Evolutionary conservation across 2,329 filamentous ascomycete genomes (phyloP).

Genomic region (Monosporascus sp.): DNA sequence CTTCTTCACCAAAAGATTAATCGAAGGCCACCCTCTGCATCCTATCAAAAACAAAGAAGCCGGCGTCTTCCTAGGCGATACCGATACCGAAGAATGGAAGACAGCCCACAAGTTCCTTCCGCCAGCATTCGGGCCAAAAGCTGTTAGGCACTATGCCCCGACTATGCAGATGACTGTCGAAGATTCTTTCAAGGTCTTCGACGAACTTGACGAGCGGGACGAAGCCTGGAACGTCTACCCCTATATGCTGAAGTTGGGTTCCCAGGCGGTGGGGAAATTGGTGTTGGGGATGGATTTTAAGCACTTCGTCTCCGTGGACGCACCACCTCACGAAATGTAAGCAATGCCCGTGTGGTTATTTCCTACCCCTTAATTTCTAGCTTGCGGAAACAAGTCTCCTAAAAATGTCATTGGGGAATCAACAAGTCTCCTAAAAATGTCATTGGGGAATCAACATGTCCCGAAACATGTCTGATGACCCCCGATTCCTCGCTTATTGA

Average conservation of each 20-base stretch:
- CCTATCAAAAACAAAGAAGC: constrained; percentile 37
- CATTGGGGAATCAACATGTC: too few relatives aligned
- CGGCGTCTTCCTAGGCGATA: constrained; percentile 45
- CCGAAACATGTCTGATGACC: too few relatives aligned
- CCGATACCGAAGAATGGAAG: constrained; percentile 44
- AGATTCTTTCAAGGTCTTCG: constrained; percentile 44
- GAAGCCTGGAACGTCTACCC: constrained; percentile 45
- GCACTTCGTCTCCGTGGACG: constrained; percentile 38
- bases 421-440: too few relatives aligned
- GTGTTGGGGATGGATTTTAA: constrained; percentile 40
- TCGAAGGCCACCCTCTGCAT: constrained; percentile 42
- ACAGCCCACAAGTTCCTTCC: constrained; percentile 58
- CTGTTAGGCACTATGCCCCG: constrained; percentile 55
- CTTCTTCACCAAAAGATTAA: constrained; percentile 49
- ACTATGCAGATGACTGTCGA: constrained; percentile 53
- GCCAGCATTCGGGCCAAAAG: constrained; percentile 53
- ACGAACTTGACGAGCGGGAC: constrained; percentile 43
- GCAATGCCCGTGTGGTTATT: too few relatives aligned
- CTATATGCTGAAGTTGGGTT: constrained; percentile 45
- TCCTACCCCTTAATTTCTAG: too few relatives aligned
- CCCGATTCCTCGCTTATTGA: too few relatives aligned
- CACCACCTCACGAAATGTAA: constrained; percentile 43
- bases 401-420: too few relatives aligned
- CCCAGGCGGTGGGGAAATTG: constrained; percentile 40
- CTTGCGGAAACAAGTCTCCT: too few relatives aligned